A percentile compares a stretch with the other conserved stretches of the same genome.
Evolutionary conservation across 495 filamentous ascomycete genomes (phyloP).

Genomic region (Hypoxylon fuscum): DNA sequence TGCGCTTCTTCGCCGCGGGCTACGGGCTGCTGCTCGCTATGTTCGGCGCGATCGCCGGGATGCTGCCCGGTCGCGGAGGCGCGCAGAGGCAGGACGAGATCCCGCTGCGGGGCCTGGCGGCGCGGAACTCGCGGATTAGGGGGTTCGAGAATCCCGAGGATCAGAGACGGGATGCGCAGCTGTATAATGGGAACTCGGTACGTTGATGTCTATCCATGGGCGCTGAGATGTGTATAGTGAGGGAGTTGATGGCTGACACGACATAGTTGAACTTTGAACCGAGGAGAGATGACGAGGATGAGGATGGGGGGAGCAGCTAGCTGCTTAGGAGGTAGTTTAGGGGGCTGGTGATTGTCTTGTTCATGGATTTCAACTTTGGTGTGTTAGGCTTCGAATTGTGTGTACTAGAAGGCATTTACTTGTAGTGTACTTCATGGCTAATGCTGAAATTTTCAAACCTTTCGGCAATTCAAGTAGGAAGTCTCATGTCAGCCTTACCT

Average conservation of each 20-base stretch:
- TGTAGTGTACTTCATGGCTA: too few species aligned
- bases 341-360: too few species aligned
- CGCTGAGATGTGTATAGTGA: not conserved
- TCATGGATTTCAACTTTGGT: too few species aligned
- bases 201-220: too few species aligned
- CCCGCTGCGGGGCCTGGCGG: conserved; percentile 18
- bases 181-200: conserved; percentile 93
- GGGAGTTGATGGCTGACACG: conserved; percentile 15
- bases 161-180: conserved; percentile 64
- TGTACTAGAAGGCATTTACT: too few species aligned
- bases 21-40: conserved; percentile 61
- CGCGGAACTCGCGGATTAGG: conserved; percentile 28
- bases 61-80: conserved; percentile 47
- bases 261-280: conserved; percentile 78
- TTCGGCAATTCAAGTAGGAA: too few species aligned
- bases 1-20: conserved; percentile 63
- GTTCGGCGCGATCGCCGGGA: conserved; percentile 37
- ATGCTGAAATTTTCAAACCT: too few species aligned
- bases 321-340: too few species aligned
- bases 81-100: conserved; percentile 8
- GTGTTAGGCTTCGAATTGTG: too few species aligned
- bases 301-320: conserved; percentile 39
- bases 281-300: conserved; percentile 68
- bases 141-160: conserved; percentile 37
- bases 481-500: too few species aligned